phyloP scores from a whole-genome alignment of 2,329 filamentous ascomycete genomes.

The Xylaria sp. region DNA sequence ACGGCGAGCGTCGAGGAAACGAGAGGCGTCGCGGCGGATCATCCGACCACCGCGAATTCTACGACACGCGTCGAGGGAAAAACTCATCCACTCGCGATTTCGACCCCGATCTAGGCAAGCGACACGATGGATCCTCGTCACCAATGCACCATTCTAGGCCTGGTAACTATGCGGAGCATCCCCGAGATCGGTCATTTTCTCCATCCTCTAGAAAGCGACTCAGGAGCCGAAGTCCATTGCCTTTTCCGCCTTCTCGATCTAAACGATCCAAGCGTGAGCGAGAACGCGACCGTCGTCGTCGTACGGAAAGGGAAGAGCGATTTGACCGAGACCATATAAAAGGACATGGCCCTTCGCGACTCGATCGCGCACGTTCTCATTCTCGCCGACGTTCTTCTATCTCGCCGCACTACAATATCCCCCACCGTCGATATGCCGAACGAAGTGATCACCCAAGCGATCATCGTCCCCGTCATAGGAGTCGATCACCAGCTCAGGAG shows the following conservation, averaged over 20 bases:
- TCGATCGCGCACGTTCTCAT: constrained; percentile 38
- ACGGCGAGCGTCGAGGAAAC: constrained; percentile 47
- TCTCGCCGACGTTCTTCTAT: constrained; percentile 45
- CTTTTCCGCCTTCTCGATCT: constrained; percentile 51
- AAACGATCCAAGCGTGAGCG: constrained; percentile 57
- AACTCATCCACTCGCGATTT: constrained; percentile 38
- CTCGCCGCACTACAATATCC: constrained; percentile 42
- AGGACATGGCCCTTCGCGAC: constrained; percentile 36
- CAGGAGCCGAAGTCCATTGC: constrained; percentile 54
- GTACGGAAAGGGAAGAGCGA: constrained; percentile 41
- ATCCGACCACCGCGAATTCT: constrained; percentile 52
- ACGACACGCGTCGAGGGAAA: constrained; percentile 39
- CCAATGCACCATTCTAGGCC: constrained; percentile 48
- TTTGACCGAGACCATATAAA: constrained; percentile 42
- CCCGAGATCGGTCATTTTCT: constrained; percentile 49
- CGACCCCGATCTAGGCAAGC: constrained; percentile 42
- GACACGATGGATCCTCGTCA: constrained; percentile 46
- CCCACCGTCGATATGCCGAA: constrained; percentile 42
- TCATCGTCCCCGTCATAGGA: constrained; percentile 40
- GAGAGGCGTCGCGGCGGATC: constrained; percentile 53
- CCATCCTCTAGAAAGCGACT: constrained; percentile 55
- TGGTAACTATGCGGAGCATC: constrained; percentile 50
- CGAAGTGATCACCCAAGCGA: constrained; percentile 40
- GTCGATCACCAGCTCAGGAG: constrained; percentile 44
- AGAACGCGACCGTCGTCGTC: constrained; percentile 46